Evolutionary conservation across 2,329 filamentous ascomycete species (phyloP).

Genomic region (Cladorrhinum sp.): DNA sequence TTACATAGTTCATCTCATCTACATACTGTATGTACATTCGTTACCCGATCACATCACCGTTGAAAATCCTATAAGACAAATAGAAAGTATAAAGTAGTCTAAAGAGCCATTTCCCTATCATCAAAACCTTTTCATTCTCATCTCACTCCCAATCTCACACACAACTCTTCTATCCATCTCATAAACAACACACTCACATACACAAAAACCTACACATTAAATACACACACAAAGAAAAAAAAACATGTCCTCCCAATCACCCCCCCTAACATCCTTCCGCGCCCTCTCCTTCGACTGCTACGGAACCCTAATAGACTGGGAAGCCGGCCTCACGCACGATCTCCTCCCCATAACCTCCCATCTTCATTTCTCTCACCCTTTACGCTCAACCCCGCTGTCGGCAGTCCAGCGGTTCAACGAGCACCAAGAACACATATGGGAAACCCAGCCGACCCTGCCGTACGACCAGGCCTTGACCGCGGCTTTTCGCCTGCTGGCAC

Average conservation of each 20-base stretch:
- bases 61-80: neutral
- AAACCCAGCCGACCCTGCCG: conserved; percentile 50
- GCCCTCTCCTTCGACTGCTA: conserved; percentile 73
- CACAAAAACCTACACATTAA: neutral
- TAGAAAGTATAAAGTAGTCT: no score
- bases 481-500: conserved; percentile 46
- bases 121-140: no score
- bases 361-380: conserved; percentile 38
- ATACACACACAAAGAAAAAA: neutral
- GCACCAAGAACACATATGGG: conserved; percentile 49
- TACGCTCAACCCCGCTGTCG: conserved; percentile 39
- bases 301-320: conserved; percentile 78
- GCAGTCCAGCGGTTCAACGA: conserved; percentile 43
- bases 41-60: neutral
- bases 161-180: no score
- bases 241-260: neutral
- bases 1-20: no score
- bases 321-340: conserved; percentile 58
- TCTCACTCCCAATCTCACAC: no score
- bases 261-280: conserved; percentile 31
- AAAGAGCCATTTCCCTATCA: no score
- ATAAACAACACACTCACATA: no score
- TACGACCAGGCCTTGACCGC: conserved; percentile 59
- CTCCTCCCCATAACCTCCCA: conserved; percentile 49
- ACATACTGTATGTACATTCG: no score